Evolutionary conservation across 2,329 filamentous ascomycete genomes (phyloP).

Genomic region (Fusarium miscanthi): DNA sequence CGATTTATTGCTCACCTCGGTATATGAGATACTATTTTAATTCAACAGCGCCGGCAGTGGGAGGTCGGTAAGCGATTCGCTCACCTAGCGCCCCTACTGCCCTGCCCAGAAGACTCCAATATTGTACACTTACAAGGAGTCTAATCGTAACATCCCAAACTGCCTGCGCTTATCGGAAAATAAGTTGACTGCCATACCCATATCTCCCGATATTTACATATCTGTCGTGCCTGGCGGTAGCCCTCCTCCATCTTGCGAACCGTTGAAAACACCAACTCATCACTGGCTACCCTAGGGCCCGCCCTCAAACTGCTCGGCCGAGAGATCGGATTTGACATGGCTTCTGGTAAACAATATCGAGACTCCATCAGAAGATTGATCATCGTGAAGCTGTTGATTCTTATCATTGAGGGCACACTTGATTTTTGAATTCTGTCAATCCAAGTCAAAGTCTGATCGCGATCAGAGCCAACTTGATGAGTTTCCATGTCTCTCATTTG

Average conservation of each 20-base stretch:
- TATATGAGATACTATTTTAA: rapidly evolving
- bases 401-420: too few species aligned
- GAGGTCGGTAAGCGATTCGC: background rate
- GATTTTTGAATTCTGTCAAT: too few species aligned
- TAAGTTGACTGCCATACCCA: background rate
- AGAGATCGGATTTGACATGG: background rate
- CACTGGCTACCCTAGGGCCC: background rate
- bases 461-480: background rate
- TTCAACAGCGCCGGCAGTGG: background rate
- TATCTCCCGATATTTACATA: background rate
- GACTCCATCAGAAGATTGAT: background rate
- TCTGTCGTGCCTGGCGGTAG: background rate
- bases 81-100: background rate
- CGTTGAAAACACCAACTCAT: too few species aligned
- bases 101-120: rapidly evolving
- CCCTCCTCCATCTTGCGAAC: background rate
- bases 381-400: background rate
- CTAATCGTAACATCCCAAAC: background rate
- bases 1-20: background rate
- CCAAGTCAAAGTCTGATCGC: background rate
- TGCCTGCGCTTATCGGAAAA: background rate
- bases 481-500: background rate
- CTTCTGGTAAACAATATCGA: too few species aligned
- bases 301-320: background rate
- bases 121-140: background rate